Conservation (phyloP, 208 protist species). For the Naegleria lovaniensis region DNA sequence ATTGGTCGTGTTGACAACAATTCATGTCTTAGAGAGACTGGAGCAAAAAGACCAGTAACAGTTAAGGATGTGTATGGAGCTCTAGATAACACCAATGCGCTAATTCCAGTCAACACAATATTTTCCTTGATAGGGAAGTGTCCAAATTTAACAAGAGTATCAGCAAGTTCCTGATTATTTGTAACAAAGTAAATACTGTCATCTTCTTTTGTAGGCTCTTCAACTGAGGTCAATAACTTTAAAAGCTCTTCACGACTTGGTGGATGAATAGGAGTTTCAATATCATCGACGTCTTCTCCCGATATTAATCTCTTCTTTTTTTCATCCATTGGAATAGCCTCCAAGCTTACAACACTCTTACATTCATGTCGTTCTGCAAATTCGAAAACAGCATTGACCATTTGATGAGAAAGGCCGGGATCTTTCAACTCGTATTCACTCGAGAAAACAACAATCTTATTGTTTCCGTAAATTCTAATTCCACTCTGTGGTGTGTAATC, state of each 20-base stretch:
- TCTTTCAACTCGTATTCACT: background rate
- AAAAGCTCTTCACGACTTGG: background rate
- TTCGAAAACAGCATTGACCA: background rate
- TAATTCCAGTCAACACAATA: background rate
- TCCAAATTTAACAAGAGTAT: background rate
- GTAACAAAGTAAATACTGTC: background rate
- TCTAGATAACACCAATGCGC: background rate
- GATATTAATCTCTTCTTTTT: background rate
- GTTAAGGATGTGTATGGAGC: background rate
- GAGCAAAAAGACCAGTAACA: background rate
- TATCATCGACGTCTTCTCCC: background rate
- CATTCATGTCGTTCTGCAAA: background rate
- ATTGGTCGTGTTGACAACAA: background rate
- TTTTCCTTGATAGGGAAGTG: background rate
- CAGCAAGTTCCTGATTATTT: background rate
- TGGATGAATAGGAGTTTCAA: background rate
- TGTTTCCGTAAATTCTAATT: background rate
- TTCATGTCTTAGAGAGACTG: background rate
- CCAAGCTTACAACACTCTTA: background rate
- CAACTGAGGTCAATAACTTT: background rate
- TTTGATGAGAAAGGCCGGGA: background rate
- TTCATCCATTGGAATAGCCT: background rate
- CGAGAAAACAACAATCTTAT: background rate
- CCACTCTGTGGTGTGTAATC: background rate
- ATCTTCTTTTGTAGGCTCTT: background rate